A percentile compares a stretch with the other conserved stretches of the same genome.
phyloP scores from a whole-genome alignment of 768 basidiomycete species.

The Suillus variegatus region DNA sequence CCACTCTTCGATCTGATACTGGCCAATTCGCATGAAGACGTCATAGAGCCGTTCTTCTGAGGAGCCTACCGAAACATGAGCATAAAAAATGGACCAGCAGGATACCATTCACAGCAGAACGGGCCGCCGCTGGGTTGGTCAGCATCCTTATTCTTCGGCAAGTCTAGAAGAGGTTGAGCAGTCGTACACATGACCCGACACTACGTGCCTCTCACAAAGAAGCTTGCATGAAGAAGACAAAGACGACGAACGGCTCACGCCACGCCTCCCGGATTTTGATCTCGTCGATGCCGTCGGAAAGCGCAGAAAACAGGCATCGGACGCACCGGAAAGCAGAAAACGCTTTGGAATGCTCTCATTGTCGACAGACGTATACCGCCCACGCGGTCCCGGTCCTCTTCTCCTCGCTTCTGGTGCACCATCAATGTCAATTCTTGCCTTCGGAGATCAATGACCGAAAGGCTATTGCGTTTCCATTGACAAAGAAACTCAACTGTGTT shows the following conservation, averaged over 20 bases:
- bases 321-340: conserved; percentile 30
- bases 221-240: conserved; percentile 36
- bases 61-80: conserved; percentile 62
- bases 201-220: conserved; percentile 41
- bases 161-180: conserved; percentile 54
- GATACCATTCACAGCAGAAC: conserved; percentile 57
- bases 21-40: conserved; percentile 66
- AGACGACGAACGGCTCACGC: conserved; percentile 24
- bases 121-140: conserved; percentile 61
- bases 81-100: conserved; percentile 65
- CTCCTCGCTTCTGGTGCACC: background rate
- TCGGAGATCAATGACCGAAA: background rate
- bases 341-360: conserved; percentile 54
- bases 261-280: conserved; percentile 73
- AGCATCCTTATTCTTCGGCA: conserved; percentile 50
- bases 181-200: conserved; percentile 38
- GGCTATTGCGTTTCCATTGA: background rate
- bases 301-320: conserved; percentile 37
- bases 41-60: conserved; percentile 80
- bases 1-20: conserved; percentile 71
- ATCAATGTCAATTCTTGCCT: background rate
- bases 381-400: background rate
- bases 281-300: conserved; percentile 48
- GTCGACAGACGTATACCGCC: conserved; percentile 33
- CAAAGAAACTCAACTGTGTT: background rate